Evolutionary conservation across 331 rosid species (phyloP), one percentile per base, ranked within the genome.

Genomic region (Quercus tomentella): DNA sequence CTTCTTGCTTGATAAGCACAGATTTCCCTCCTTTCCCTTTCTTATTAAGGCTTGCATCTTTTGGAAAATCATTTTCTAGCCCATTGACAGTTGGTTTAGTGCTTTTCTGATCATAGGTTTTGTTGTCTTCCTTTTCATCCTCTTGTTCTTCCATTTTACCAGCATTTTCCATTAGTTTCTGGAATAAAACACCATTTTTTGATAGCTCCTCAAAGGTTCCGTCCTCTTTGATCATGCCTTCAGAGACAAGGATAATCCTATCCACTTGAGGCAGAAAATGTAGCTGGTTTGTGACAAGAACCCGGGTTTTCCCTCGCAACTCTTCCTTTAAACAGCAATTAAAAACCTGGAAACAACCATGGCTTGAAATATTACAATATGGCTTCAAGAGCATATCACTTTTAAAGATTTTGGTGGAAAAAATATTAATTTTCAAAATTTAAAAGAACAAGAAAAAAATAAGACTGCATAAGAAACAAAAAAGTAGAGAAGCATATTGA

Each of bases 251-350:
- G 70, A 94, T 81, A 72, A 94, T 87, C 77, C 82, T 84, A 61
- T 94, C 98, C 75, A 94, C 95, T 56, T 87, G 92, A 57, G 97
- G 93, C 76, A 94, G 98, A 81, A 94, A 91, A 86, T 92, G 98
- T 37, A 94, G 91, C 83, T 94, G 98, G 84, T 94, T 94, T 52
- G 98, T 94, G 79, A 94, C 97, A 73, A 94, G 95, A 82, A 91
- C 89, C 77, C 97, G 81, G 62, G 98, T 94, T 85, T 91, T 94
- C 56, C 90, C 95, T 62, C 62, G 79, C 83, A 94, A 86, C 57
- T 84, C 97, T 86, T 92, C 93, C 92, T 92, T 92, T 85, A 94
- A 87, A 72, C 98, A 94, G 61, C 77, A 88, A 81, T 83, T 89
- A 82, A 94, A 94, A 81, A 94, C 98, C 97, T 94, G 45, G 41